These are phyloP conservation scores for Aphanomyces cochlioides DNA, from an alignment of 352 stramenopile species.

Conservation along the genomic window DNA sequence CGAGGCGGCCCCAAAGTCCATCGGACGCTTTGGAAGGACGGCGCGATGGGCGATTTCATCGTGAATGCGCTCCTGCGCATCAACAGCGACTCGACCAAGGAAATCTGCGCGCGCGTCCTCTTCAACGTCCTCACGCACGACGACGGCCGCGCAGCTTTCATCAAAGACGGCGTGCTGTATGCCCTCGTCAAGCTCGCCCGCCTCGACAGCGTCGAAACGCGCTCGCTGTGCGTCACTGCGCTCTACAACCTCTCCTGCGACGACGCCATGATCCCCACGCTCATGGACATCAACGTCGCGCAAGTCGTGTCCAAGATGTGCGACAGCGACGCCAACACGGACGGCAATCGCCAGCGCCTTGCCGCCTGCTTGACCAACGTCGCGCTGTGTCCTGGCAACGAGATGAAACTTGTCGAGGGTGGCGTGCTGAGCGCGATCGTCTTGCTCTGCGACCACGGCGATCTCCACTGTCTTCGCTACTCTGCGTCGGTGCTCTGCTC, in stretches of 20 bases:
- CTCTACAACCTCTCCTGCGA: slow-evolving; percentile 78
- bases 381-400: slow-evolving; percentile 34
- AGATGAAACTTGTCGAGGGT: slow-evolving; percentile 67
- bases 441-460: slow-evolving; percentile 65
- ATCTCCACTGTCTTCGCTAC: slow-evolving; percentile 62
- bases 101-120: slow-evolving; percentile 73
- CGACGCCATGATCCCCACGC: slow-evolving; percentile 40
- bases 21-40: slow-evolving; percentile 56
- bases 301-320: slow-evolving; percentile 64
- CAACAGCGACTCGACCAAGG: slow-evolving; percentile 79
- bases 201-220: slow-evolving; percentile 70
- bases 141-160: slow-evolving; percentile 61
- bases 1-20: slow-evolving; percentile 31
- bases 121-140: slow-evolving; percentile 85
- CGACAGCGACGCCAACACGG: slow-evolving; percentile 34
- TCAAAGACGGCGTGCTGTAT: slow-evolving; percentile 75
- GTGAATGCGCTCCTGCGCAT: slow-evolving; percentile 80
- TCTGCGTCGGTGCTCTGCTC: slow-evolving; percentile 70
- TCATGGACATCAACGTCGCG: slow-evolving; percentile 83
- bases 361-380: neutral
- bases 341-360: slow-evolving; percentile 24
- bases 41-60: slow-evolving; percentile 80
- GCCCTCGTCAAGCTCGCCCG: slow-evolving; percentile 80
- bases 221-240: slow-evolving; percentile 58
- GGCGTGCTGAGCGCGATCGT: slow-evolving; percentile 67